Conservation (phyloP, 2,329 filamentous ascomycete genomes). For the Exophiala dermatitidis region DNA sequence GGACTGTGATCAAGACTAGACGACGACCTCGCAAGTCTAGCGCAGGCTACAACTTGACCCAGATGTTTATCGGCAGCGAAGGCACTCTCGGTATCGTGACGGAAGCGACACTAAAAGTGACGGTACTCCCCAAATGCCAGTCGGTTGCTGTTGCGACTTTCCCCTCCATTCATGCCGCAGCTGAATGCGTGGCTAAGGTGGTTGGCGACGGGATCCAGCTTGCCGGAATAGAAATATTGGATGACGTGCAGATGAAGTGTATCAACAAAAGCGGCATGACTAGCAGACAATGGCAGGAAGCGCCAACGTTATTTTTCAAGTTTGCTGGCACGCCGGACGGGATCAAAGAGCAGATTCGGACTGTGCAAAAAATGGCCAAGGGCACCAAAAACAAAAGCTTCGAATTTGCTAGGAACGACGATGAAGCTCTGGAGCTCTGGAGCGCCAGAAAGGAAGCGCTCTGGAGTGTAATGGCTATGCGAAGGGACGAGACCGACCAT, state of each 20-base stretch:
- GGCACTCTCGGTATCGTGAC: slow-evolving; percentile 87
- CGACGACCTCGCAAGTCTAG: slow-evolving; percentile 83
- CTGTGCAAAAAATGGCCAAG: slow-evolving; percentile 54
- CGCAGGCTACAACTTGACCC: slow-evolving; percentile 85
- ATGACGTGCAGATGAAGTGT: slow-evolving; percentile 79
- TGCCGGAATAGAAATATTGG: slow-evolving; percentile 85
- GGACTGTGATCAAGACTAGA: slow-evolving; percentile 80
- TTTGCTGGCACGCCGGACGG: slow-evolving; percentile 59
- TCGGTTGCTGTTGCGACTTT: slow-evolving; percentile 73
- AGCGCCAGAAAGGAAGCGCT: slow-evolving; percentile 67
- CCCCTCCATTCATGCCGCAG: slow-evolving; percentile 59
- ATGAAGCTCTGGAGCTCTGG: slow-evolving; percentile 65
- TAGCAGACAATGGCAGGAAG: slow-evolving; percentile 56
- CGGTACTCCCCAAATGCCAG: slow-evolving; percentile 68
- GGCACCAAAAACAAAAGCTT: slow-evolving; percentile 52
- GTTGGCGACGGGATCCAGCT: slow-evolving; percentile 76
- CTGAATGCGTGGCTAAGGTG: slow-evolving; percentile 70
- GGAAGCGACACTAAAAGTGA: slow-evolving; percentile 81
- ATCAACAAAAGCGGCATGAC: slow-evolving; percentile 50
- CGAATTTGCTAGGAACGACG: slow-evolving; percentile 58
- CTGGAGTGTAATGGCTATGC: slow-evolving; percentile 64
- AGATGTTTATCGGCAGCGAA: slow-evolving; percentile 83
- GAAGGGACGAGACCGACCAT: slow-evolving; percentile 51
- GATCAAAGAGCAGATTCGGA: slow-evolving; percentile 57
- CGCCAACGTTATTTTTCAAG: slow-evolving; percentile 68